Percentiles rank a stretch among this genome's conserved stretches.
Evolutionary conservation across 305 asterid genomes (phyloP).

Genomic region (Fraxinus platypoda): DNA sequence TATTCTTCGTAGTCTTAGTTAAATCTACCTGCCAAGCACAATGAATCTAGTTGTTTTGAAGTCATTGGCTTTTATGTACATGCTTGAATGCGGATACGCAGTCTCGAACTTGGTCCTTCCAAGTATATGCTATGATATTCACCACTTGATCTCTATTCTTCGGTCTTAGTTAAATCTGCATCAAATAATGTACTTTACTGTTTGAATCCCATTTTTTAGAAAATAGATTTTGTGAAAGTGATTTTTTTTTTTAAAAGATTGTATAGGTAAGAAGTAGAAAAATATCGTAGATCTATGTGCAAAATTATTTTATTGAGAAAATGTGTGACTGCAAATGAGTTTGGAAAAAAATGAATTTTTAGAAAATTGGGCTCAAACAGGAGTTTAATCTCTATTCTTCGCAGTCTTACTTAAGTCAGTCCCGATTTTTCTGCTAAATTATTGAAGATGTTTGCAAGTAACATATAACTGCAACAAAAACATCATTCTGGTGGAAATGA

Average conservation of each 20-base stretch:
- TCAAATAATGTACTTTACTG: not conserved
- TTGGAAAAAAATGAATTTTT: not conserved
- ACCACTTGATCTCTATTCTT: not conserved
- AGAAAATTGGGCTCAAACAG: not conserved
- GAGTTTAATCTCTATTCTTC: not conserved
- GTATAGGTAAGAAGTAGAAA: not conserved
- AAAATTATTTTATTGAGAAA: too few species aligned
- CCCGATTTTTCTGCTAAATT: too few species aligned
- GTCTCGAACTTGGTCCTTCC: not conserved
- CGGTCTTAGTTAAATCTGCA: not conserved
- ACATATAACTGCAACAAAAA: not conserved
- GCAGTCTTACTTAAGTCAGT: not conserved
- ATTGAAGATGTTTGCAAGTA: not conserved
- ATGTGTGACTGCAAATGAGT: not conserved
- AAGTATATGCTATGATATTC: not conserved
- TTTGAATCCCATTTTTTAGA: too few species aligned
- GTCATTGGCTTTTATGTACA: slow-evolving; percentile 16
- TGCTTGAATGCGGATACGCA: not conserved
- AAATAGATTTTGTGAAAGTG: too few species aligned
- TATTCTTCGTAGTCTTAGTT: too few species aligned
- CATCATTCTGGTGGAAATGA: not conserved
- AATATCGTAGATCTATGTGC: not conserved
- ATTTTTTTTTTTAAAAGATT: too few species aligned
- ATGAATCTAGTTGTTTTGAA: slow-evolving; percentile 1
- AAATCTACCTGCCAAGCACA: too few species aligned